Base-by-base conservation (phyloP, 495 filamentous ascomycete species). In the Podospora pseudocomata region DNA sequence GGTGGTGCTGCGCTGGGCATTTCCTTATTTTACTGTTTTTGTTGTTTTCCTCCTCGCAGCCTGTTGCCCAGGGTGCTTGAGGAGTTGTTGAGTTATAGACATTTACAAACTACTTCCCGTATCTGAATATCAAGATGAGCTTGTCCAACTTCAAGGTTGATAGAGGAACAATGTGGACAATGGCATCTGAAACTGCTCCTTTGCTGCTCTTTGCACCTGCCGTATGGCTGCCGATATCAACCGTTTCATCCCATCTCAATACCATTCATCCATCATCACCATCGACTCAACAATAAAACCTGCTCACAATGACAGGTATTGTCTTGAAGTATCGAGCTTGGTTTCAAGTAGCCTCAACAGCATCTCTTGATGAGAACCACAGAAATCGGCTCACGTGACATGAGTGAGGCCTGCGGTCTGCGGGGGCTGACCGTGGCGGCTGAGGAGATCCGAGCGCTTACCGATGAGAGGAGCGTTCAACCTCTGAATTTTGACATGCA, bases 381-480 rank as follows among this genome's bases (percentile, higher is more conserved):
- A 49, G 13, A 49, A 49, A 23, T 23, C 39, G 9, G 1, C 30
- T 63, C 69, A 71, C 69, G 69, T 71, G 69, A 71, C 63, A 18
- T 4, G 4, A 30, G 15, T 16, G 19, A 39, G 15, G 15, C 18
- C 27, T 59, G 32, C 53, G 23, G 66, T 53, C 64, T 65, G 66
- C 69, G 63, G 63, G 66, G 57, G 63, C 54, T 53, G 20, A 60
- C 20, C 44, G 69, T 66, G 69, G 65, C 66, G 69, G 69, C 69
- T 66, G 57, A 54, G 60, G 18, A 67, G 61, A 26, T 58, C 55
- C 55, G 55, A 58, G 55, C 55, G 55, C 55, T 20, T 58, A 20
- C n/a, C 55, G 55, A 18, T 19, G 15, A 58, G 55, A 49, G 65
- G 49, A 64, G 19, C 59, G 15, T 19, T 60, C 57, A 68, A 68